Percentiles rank a stretch among this genome's conserved stretches.
Conservation (phyloP, 1,139 yeast genomes). For the Scheffersomyces segobiensis region DNA sequence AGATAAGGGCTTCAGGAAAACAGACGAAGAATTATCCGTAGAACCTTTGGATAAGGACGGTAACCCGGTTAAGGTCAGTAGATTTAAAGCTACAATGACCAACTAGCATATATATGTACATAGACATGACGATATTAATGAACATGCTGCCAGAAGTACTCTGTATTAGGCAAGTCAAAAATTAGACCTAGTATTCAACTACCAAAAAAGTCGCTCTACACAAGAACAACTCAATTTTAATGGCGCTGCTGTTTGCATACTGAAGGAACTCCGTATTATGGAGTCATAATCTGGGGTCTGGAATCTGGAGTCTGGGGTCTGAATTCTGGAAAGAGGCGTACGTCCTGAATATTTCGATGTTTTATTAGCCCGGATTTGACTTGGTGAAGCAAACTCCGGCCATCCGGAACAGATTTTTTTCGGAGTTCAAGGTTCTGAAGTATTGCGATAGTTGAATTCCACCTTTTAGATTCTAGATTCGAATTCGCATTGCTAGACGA, state of each 20-base stretch:
- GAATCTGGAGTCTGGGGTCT: background rate
- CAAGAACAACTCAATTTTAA: background rate
- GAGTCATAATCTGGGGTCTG: background rate
- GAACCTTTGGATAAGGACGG: slow-evolving; percentile 77
- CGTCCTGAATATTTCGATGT: background rate
- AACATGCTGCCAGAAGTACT: background rate
- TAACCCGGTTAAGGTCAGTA: slow-evolving; percentile 57
- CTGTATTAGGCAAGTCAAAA: background rate
- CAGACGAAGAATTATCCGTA: slow-evolving; percentile 53
- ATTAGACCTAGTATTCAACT: no score
- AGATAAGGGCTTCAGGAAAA: slow-evolving; percentile 47
- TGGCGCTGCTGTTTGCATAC: background rate
- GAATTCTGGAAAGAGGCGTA: no score
- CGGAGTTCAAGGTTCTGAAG: background rate
- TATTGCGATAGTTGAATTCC: background rate
- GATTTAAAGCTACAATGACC: slow-evolving; percentile 61
- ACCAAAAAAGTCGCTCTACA: background rate
- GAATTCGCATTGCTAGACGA: background rate
- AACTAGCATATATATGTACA: background rate
- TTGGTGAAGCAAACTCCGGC: background rate
- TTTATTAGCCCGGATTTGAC: background rate
- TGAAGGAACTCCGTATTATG: background rate
- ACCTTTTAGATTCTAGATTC: background rate
- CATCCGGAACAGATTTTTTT: background rate
- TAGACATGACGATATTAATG: background rate